A percentile compares a stretch with the other conserved stretches of the same genome.
Conservation (phyloP, 495 filamentous ascomycete species). For the Trichoderma asperelloides region DNA sequence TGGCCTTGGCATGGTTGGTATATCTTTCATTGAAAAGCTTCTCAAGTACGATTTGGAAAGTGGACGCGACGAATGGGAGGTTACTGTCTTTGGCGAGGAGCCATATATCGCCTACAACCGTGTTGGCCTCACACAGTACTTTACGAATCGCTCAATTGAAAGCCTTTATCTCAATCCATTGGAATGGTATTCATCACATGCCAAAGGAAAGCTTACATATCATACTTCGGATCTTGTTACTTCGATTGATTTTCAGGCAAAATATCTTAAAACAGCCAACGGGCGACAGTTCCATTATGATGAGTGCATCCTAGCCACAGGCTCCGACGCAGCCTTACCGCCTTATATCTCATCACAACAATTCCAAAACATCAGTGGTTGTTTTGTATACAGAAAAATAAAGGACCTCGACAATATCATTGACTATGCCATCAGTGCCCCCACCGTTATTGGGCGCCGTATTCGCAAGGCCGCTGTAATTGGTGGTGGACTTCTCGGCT, state of each 20-base stretch:
- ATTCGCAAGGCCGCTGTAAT: constrained; percentile 50
- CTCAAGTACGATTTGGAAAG: constrained; percentile 60
- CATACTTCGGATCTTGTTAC: constrained; percentile 77
- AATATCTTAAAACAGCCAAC: constrained; percentile 61
- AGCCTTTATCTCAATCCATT: constrained; percentile 82
- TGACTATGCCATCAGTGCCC: constrained; percentile 53
- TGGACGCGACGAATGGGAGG: constrained; percentile 60
- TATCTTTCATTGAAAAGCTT: constrained; percentile 90
- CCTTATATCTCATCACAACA: constrained; percentile 50
- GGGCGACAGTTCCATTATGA: constrained; percentile 73
- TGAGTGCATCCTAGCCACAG: constrained; percentile 82
- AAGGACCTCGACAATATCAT: constrained; percentile 79
- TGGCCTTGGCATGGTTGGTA: constrained; percentile 91
- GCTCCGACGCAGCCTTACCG: constrained; percentile 82
- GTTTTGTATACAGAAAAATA: constrained; percentile 94
- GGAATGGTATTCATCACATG: constrained; percentile 58
- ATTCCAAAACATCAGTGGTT: constrained; percentile 74
- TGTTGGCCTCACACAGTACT: constrained; percentile 90
- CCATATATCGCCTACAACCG: constrained; percentile 89
- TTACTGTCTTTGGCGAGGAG: constrained; percentile 90
- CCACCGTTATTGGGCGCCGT: constrained; percentile 50
- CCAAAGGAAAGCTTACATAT: constrained; percentile 64
- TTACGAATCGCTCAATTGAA: constrained; percentile 82
- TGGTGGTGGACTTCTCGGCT: constrained; percentile 81
- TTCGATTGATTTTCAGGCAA: constrained; percentile 53